These are phyloP conservation scores for Platismatia glauca DNA, from an alignment of 495 filamentous ascomycete species.

Conservation along the genomic window DNA sequence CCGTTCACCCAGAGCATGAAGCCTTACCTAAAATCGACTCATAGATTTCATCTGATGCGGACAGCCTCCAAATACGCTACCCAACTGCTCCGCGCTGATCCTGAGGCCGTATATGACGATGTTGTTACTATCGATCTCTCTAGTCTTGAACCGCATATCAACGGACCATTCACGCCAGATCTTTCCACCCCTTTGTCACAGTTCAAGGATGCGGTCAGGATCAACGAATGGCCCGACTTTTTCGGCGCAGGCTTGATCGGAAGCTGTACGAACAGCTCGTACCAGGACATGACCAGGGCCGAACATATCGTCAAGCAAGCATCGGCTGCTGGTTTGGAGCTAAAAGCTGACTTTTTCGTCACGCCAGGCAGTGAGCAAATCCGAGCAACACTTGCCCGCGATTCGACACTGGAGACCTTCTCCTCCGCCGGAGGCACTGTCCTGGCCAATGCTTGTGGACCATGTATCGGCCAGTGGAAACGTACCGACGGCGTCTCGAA, in stretches of 20 bases:
- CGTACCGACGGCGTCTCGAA: conserved; percentile 74
- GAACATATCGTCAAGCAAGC: conserved; percentile 90
- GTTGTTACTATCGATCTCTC: conserved; percentile 88
- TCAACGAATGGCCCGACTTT: conserved; percentile 81
- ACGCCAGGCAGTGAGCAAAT: conserved; percentile 97
- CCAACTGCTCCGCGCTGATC: conserved; percentile 57
- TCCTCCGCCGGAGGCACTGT: conserved; percentile 79
- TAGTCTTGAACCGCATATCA: conserved; percentile 88
- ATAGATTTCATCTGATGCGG: conserved; percentile 60
- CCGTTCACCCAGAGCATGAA: conserved; percentile 63
- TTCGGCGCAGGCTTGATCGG: conserved; percentile 91
- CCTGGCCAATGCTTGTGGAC: conserved; percentile 91
- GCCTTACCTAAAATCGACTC: conserved; percentile 74
- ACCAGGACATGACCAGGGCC: conserved; percentile 93
- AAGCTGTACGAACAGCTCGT: conserved; percentile 97
- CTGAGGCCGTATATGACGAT: conserved; percentile 78
- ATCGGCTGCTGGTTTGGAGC: conserved; percentile 73
- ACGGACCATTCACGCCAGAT: conserved; percentile 94
- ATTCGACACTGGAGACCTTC: conserved; percentile 78
- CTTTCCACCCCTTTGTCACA: conserved; percentile 82
- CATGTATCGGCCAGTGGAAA: conserved; percentile 95
- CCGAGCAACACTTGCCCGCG: conserved; percentile 80
- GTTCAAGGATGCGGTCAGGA: conserved; percentile 73
- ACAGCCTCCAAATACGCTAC: conserved; percentile 45
- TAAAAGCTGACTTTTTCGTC: conserved; percentile 85